phyloP scores from a whole-genome alignment of 2,329 filamentous ascomycete genomes.

The Alternaria metachromatica region DNA sequence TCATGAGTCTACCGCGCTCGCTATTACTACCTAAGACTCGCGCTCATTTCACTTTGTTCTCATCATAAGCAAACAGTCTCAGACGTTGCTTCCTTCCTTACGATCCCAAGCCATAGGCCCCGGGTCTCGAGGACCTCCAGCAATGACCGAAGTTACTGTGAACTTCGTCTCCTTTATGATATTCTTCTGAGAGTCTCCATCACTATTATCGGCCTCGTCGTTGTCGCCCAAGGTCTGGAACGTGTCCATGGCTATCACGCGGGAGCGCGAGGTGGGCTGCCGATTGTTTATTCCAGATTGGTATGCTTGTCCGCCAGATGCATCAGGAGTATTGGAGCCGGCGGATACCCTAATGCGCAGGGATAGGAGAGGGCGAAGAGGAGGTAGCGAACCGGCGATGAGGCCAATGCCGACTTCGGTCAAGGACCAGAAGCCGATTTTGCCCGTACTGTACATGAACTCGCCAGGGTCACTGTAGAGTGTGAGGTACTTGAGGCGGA shows the following conservation, averaged over 20 bases:
- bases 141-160: slow-evolving; percentile 13
- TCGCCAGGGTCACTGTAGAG: slow-evolving; percentile 50
- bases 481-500: slow-evolving; percentile 55
- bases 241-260: slow-evolving; percentile 19
- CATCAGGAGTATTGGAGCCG: slow-evolving; percentile 27
- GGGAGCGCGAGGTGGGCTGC: slow-evolving; percentile 8
- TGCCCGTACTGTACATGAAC: slow-evolving; percentile 51
- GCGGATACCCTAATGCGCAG: slow-evolving; percentile 20
- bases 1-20: neutral
- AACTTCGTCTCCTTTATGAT: slow-evolving; percentile 48
- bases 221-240: slow-evolving; percentile 25
- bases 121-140: neutral
- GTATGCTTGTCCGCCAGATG: slow-evolving; percentile 21
- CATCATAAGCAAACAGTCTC: neutral
- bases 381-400: slow-evolving; percentile 53
- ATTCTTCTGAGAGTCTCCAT: slow-evolving; percentile 48
- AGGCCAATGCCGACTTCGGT: slow-evolving; percentile 57
- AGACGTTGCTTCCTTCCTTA: slow-evolving; percentile 1
- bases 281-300: slow-evolving; percentile 3
- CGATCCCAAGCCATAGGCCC: neutral
- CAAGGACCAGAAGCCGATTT: slow-evolving; percentile 55
- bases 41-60: neutral
- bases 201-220: slow-evolving; percentile 16
- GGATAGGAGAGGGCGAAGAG: slow-evolving; percentile 53
- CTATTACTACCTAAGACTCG: neutral